Base-by-base conservation (phyloP, 208 protist species). In the Spongospora subterranea region DNA sequence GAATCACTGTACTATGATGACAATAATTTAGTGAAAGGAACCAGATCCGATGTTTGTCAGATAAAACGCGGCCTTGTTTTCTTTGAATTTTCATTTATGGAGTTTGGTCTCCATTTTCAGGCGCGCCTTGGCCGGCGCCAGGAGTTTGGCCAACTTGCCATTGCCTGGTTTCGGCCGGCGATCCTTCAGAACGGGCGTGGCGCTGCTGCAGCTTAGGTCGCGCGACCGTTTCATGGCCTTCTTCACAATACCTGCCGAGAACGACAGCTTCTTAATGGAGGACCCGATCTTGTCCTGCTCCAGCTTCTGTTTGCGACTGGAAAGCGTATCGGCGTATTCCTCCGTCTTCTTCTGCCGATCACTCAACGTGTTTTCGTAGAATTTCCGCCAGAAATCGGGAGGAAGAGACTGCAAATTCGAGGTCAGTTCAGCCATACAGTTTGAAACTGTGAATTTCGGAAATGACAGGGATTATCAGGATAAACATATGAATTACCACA, bases 71-170 rank as follows among this genome's bases (percentile, higher is more conserved):
- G n/a, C n/a, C n/a, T n/a, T n/a, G n/a, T n/a, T n/a, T n/a, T n/a
- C n/a, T n/a, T n/a, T n/a, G n/a, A n/a, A n/a, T 60, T 60, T 60
- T 24, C 24, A 60, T 60, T 24, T 6, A 29, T 60, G 6, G n/a
- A 82, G 35, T 43, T 82, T 82, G 6, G 11, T 82, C n/a, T 82
- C 71, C 71, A 82, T 82, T n/a, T 82, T 43, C 13, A 82, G 71
- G 11, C 71, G 6, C 35, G 6, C 35, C 71, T 43, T 35, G 35
- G 40, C 71, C 6, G 71, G 71, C 71, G 6, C 71, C n/a, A 82
- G 13, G n/a, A 82, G 6, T 43, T 82, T 82, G 17, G n/a, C 71
- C n/a, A 82, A 60, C 24, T 24, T 6, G 24, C 50, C 50, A 60
- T 60, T 60, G 50, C 50, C 24, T n/a, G n/a, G n/a, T n/a, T n/a